Evolutionary conservation across 2,329 filamentous ascomycete genomes (phyloP).

Genomic region (Colletotrichum aenigma): DNA sequence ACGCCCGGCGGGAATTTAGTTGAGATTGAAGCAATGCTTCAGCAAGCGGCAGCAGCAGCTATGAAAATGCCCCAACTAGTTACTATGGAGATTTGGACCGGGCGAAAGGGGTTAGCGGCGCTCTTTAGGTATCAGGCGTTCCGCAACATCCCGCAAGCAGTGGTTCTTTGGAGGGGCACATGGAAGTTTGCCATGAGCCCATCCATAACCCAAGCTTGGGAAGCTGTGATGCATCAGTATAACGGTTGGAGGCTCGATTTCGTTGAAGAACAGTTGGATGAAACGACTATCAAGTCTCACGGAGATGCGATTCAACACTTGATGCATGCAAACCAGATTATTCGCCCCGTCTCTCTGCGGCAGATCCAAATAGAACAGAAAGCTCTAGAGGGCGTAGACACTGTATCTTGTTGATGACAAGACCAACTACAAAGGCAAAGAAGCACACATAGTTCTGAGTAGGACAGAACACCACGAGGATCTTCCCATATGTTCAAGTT

Average conservation of each 20-base stretch:
- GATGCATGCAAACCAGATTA: conserved; percentile 29
- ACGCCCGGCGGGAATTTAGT: conserved; percentile 20
- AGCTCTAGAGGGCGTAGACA: conserved; percentile 23
- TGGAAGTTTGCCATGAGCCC: conserved; percentile 30
- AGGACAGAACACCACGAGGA: too few species aligned
- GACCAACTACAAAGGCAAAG: too few species aligned
- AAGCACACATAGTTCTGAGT: too few species aligned
- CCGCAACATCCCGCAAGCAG: conserved; percentile 16
- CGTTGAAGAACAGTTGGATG: conserved; percentile 25
- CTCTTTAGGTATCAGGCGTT: conserved; percentile 32
- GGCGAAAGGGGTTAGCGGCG: conserved; percentile 30
- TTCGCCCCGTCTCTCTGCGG: conserved; percentile 36
- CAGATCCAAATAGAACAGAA: conserved; percentile 34
- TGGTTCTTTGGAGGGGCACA: conserved; percentile 31
- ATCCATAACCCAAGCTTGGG: conserved; percentile 28
- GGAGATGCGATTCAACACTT: conserved; percentile 34
- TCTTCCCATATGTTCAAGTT: too few species aligned
- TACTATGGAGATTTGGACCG: conserved; percentile 40
- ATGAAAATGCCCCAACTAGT: conserved; percentile 34
- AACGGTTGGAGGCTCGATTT: conserved; percentile 21
- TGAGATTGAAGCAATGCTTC: conserved; percentile 27
- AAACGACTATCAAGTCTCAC: conserved; percentile 30
- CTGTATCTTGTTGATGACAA: background rate
- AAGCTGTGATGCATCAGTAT: conserved; percentile 27
- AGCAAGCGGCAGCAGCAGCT: conserved; percentile 27